phyloP scores from a whole-genome alignment of 2,329 filamentous ascomycete genomes.

The Aphanocladium album region DNA sequence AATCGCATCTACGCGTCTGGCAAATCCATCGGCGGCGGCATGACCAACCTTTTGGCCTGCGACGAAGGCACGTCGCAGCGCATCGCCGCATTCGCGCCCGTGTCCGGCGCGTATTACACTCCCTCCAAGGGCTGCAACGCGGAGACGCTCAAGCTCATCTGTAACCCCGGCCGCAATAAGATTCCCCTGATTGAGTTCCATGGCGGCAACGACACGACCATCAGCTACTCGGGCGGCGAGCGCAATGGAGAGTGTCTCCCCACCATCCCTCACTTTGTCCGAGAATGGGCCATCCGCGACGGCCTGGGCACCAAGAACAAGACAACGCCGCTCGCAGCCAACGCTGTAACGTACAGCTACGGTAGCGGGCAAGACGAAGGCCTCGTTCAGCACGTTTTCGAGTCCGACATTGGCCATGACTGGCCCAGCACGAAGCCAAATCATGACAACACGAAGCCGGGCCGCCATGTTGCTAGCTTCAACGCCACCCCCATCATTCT shows the following conservation, averaged over 20 bases:
- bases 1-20: constrained; percentile 35
- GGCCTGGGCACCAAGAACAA: constrained; percentile 16
- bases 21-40: constrained; percentile 37
- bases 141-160: constrained; percentile 31
- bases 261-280: constrained; percentile 33
- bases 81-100: constrained; percentile 35
- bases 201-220: constrained; percentile 40
- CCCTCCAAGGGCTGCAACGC: constrained; percentile 24
- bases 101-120: constrained; percentile 34
- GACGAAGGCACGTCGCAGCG: constrained; percentile 26
- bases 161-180: constrained; percentile 28
- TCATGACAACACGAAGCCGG: constrained; percentile 26
- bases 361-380: constrained; percentile 16
- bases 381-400: constrained; percentile 28
- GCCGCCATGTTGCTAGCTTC: constrained; percentile 26
- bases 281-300: constrained; percentile 32
- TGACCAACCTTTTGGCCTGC: constrained; percentile 36
- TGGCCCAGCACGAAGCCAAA: constrained; percentile 35
- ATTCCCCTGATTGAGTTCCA: constrained; percentile 46
- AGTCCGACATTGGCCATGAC: constrained; percentile 27
- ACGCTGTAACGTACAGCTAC: constrained; percentile 26
- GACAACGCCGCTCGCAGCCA: constrained; percentile 16
- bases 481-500: constrained; percentile 35
- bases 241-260: constrained; percentile 38
- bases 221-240: constrained; percentile 38